Percentiles rank a stretch among this genome's conserved stretches.
These are phyloP conservation scores for Cladophialophora bantiana DNA, from an alignment of 2,329 filamentous ascomycete species.

Conservation along the genomic window DNA sequence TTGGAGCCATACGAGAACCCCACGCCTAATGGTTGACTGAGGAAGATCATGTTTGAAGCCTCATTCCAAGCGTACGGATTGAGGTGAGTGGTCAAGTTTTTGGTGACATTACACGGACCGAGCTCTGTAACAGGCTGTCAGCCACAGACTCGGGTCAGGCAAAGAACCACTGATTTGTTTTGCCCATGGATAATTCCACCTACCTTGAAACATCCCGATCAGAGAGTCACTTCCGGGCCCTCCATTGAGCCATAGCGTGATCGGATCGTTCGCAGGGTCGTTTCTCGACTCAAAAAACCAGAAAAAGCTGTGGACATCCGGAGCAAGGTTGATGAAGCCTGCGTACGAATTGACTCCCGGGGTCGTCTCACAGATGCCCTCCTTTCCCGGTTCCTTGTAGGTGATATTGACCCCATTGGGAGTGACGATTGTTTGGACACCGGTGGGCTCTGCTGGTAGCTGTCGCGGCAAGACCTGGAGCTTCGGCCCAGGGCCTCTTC, in stretches of 20 bases:
- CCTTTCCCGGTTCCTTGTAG: constrained; percentile 64
- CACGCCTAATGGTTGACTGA: constrained; percentile 67
- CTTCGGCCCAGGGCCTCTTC: constrained; percentile 27
- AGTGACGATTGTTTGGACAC: constrained; percentile 49
- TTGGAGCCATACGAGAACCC: constrained; percentile 59
- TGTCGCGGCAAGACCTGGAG: constrained; percentile 43
- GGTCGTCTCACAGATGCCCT: constrained; percentile 61
- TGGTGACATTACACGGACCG: constrained; percentile 54
- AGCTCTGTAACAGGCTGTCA: constrained; percentile 45
- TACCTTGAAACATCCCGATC: constrained; percentile 52
- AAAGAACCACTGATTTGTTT: too few relatives aligned
- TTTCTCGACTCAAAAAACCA: constrained; percentile 66
- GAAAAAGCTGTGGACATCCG: constrained; percentile 61
- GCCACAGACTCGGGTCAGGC: constrained; percentile 12
- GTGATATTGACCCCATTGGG: constrained; percentile 60
- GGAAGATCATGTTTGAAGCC: constrained; percentile 66
- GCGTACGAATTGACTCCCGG: constrained; percentile 64
- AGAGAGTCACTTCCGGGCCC: constrained; percentile 52
- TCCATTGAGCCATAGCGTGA: constrained; percentile 54
- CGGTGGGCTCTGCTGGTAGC: constrained; percentile 48
- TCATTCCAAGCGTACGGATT: constrained; percentile 69
- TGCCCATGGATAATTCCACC: too few relatives aligned
- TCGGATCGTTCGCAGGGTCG: constrained; percentile 54
- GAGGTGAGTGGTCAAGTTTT: constrained; percentile 53
- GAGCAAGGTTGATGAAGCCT: constrained; percentile 62